These are phyloP conservation scores for Cicer bijugum DNA, from an alignment of 306 rosid species.

Conservation along the genomic window DNA sequence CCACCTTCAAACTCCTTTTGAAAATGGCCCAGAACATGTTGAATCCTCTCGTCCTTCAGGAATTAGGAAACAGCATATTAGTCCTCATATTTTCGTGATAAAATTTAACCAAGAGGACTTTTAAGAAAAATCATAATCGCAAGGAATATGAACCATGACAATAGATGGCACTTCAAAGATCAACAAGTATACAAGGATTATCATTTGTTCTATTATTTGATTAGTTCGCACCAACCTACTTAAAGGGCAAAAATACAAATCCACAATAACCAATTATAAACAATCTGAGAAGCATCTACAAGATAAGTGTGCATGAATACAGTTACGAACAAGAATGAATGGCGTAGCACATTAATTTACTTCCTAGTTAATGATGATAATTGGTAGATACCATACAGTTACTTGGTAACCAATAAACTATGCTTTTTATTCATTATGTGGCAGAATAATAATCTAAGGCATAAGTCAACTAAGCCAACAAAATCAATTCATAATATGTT, in stretches of 20 bases:
- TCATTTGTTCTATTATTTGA: conserved; percentile 2
- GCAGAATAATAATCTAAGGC: conserved; percentile 32
- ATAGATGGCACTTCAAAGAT: conserved; percentile 9
- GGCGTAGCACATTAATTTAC: background rate
- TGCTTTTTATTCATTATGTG: conserved; percentile 7
- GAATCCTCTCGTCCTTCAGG: conserved; percentile 65
- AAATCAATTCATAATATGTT: conserved; percentile 24
- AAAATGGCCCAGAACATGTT: conserved; percentile 71
- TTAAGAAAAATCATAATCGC: conserved; percentile 27
- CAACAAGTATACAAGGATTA: conserved; percentile 33
- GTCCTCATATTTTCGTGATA: conserved; percentile 26
- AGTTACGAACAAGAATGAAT: background rate
- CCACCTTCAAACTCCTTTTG: conserved; percentile 79
- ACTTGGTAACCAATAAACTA: conserved; percentile 29
- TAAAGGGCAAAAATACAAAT: conserved; percentile 8
- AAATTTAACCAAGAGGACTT: conserved; percentile 27
- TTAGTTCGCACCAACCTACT: conserved; percentile 12
- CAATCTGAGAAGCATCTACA: conserved; percentile 25
- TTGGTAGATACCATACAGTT: conserved; percentile 7
- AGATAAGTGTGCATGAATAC: conserved; percentile 28
- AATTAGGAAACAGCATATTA: conserved; percentile 40
- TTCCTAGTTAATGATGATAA: conserved; percentile 1
- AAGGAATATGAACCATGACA: conserved; percentile 25
- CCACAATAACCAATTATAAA: conserved; percentile 28
- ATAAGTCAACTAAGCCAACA: conserved; percentile 14